phyloP scores from a whole-genome alignment of 2,329 filamentous ascomycete species.

The Teratosphaeria nubilosa region DNA sequence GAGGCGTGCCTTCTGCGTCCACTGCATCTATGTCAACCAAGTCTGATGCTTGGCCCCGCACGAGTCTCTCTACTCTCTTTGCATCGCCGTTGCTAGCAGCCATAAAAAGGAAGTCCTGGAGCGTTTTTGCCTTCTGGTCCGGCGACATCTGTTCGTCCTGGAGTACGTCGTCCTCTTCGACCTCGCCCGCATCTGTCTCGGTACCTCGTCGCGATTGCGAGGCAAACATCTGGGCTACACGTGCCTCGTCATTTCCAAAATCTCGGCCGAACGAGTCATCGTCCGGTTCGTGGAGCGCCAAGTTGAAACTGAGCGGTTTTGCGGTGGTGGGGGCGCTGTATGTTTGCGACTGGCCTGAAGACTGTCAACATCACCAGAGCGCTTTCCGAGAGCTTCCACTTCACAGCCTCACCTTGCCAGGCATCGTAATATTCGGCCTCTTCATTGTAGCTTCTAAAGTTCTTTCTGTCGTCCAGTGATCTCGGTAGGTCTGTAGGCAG shows the following conservation, averaged over 20 bases:
- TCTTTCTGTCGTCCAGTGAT: constrained; percentile 78
- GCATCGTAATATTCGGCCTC: constrained; percentile 98
- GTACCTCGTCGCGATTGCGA: constrained; percentile 81
- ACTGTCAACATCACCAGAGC: not conserved
- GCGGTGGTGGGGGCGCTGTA: constrained; percentile 76
- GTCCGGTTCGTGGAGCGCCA: constrained; percentile 68
- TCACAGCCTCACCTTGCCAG: constrained; percentile 64
- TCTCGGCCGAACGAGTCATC: constrained; percentile 45
- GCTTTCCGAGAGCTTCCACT: not conserved
- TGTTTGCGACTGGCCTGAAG: constrained; percentile 83
- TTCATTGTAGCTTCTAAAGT: constrained; percentile 54
- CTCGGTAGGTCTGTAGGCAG: constrained; percentile 81
- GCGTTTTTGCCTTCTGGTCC: constrained; percentile 65
- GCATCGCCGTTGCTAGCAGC: constrained; percentile 94
- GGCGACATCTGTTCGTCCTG: constrained; percentile 62
- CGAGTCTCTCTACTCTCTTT: constrained; percentile 64
- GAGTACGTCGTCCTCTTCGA: constrained; percentile 71
- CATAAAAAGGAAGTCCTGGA: constrained; percentile 88
- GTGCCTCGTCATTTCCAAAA: constrained; percentile 68
- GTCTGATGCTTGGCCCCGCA: constrained; percentile 61
- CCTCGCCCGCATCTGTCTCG: constrained; percentile 51
- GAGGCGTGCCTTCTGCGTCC: constrained; percentile 92
- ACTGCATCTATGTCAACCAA: constrained; percentile 78
- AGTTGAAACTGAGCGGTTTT: constrained; percentile 75
- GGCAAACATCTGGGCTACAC: constrained; percentile 91